Evolutionary conservation across 1,139 yeast genomes (phyloP).

Genomic region (Hanseniaspora uvarum): DNA sequence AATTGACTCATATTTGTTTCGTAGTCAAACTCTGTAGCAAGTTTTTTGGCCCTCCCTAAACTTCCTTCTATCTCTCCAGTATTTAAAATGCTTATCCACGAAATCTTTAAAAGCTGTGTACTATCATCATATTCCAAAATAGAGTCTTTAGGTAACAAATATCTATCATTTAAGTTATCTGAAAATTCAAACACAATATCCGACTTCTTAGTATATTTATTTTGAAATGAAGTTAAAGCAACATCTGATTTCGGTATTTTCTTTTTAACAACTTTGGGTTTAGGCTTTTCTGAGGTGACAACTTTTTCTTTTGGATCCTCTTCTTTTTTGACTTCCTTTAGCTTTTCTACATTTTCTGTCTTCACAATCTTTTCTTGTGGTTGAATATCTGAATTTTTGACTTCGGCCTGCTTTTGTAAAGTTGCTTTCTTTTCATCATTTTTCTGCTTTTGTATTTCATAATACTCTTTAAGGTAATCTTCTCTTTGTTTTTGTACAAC

Average conservation of each 20-base stretch:
- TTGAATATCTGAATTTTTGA: slow-evolving; percentile 4
- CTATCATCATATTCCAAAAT: slow-evolving; percentile 49
- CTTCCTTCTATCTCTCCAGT: slow-evolving; percentile 12
- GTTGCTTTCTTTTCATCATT: slow-evolving; percentile 5
- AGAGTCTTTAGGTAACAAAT: slow-evolving; percentile 61
- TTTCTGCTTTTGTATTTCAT: neutral
- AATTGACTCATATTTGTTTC: slow-evolving; percentile 2
- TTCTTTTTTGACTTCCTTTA: slow-evolving; percentile 14
- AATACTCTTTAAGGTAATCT: slow-evolving; percentile 17
- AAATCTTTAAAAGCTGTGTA: slow-evolving; percentile 27
- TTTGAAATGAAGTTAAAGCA: slow-evolving; percentile 62
- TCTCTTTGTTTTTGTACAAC: neutral
- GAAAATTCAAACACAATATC: slow-evolving; percentile 74
- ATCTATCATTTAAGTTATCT: slow-evolving; percentile 70
- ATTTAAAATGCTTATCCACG: slow-evolving; percentile 31
- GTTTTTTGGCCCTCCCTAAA: slow-evolving; percentile 3
- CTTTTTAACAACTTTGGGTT: slow-evolving; percentile 15
- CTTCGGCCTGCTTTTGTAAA: slow-evolving; percentile 4
- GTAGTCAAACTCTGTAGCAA: slow-evolving; percentile 7
- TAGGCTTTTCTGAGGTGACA: neutral
- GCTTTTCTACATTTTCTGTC: neutral
- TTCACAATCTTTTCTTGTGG: neutral
- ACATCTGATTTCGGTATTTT: slow-evolving; percentile 30
- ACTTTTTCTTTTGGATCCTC: slow-evolving; percentile 20
- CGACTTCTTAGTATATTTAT: slow-evolving; percentile 55